Evolutionary conservation across 140 eudicot species (phyloP).

Genomic region (Cichorium intybus): DNA sequence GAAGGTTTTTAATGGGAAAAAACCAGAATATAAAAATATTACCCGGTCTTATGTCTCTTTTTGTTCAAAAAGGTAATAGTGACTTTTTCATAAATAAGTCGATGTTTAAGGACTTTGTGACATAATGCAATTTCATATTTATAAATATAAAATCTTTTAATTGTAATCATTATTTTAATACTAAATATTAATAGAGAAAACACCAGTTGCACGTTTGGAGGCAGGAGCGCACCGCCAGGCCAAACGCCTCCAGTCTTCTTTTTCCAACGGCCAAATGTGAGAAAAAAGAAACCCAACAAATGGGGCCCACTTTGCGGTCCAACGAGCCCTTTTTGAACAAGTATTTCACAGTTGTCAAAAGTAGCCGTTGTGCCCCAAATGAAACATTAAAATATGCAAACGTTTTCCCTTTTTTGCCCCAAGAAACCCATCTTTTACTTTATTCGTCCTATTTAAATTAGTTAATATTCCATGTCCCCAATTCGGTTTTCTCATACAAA

Average conservation of each 20-base stretch:
- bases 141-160: too few relatives aligned
- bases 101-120: too few relatives aligned
- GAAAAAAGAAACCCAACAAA: conserved; percentile 8
- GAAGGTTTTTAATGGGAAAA: too few relatives aligned
- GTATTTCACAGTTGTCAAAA: conserved; percentile 32
- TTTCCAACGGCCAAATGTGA: conserved; percentile 35
- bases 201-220: conserved; percentile 17
- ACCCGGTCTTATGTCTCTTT: too few relatives aligned
- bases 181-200: background rate
- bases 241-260: conserved; percentile 4
- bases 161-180: background rate
- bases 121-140: too few relatives aligned
- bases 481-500: background rate
- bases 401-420: conserved; percentile 24
- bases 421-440: conserved; percentile 28
- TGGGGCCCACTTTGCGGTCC: conserved; percentile 14
- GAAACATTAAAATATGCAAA: conserved; percentile 6
- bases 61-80: too few relatives aligned
- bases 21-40: too few relatives aligned
- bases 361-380: conserved; percentile 33
- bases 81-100: too few relatives aligned
- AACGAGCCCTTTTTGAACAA: conserved; percentile 18
- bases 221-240: conserved; percentile 35
- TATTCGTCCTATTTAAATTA: conserved; percentile 13
- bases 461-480: conserved; percentile 7